phyloP scores from a whole-genome alignment of 163 green algal species.

The Chlorella variabilis region DNA sequence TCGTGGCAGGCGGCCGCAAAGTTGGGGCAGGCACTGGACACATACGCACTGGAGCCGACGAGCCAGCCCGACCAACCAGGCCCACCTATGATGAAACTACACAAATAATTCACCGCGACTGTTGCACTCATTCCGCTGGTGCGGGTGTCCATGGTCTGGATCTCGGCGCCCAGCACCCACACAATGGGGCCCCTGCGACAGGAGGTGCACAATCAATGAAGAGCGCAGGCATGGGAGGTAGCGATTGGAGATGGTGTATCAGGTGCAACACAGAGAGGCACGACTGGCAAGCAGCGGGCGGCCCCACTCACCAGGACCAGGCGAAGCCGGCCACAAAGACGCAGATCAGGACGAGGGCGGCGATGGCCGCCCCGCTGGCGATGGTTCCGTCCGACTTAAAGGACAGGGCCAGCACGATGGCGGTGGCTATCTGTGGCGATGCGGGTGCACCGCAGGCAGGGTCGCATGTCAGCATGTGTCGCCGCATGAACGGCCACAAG shows the following conservation, averaged over 20 bases:
- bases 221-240: background rate
- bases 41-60: too few relatives aligned
- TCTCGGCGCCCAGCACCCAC: constrained; percentile 51
- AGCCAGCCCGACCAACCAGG: too few relatives aligned
- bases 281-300: background rate
- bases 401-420: constrained; percentile 49
- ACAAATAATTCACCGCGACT: constrained; percentile 67
- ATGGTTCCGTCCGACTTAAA: constrained; percentile 21
- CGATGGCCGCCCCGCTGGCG: constrained; percentile 59
- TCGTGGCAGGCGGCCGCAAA: too few relatives aligned
- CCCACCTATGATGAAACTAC: constrained; percentile 70
- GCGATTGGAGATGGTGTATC: too few relatives aligned
- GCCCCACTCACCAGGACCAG: constrained; percentile 50
- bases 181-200: constrained; percentile 47
- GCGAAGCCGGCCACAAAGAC: constrained; percentile 29
- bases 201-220: background rate
- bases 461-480: too few relatives aligned
- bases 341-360: constrained; percentile 47
- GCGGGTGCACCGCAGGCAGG: too few relatives aligned
- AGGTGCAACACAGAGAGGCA: too few relatives aligned
- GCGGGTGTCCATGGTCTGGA: constrained; percentile 70
- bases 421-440: constrained; percentile 55
- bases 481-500: background rate
- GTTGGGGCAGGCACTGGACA: too few relatives aligned
- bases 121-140: constrained; percentile 64